phyloP scores from a whole-genome alignment of 495 filamentous ascomycete species.

The Talaromyces liani region DNA sequence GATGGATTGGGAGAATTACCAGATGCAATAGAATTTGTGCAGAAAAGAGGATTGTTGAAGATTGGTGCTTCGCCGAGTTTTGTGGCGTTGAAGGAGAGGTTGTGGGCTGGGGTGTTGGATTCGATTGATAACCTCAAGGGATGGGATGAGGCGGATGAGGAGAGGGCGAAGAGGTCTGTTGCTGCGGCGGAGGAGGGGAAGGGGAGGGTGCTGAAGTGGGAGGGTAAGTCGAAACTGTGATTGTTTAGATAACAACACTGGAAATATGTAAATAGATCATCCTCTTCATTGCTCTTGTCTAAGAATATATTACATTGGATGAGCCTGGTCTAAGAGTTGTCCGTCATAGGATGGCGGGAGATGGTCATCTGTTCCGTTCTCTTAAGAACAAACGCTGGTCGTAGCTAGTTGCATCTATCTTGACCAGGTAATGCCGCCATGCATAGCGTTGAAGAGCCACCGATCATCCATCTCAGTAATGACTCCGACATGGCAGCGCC shows the following conservation, averaged over 20 bases:
- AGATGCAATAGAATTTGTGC: conserved; percentile 48
- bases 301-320: not conserved
- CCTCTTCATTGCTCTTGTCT: not conserved
- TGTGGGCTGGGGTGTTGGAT: conserved; percentile 56
- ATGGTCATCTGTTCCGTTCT: not conserved
- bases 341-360: not conserved
- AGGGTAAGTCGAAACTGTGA: conserved; percentile 43
- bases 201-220: conserved; percentile 27
- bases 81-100: conserved; percentile 61
- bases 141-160: conserved; percentile 16
- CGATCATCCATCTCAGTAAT: not conserved
- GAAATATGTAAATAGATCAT: not conserved
- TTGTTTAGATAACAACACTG: not conserved
- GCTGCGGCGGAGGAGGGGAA: conserved; percentile 17
- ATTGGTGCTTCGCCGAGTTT: conserved; percentile 59
- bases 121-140: conserved; percentile 39
- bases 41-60: conserved; percentile 44
- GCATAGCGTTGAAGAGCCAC: not conserved
- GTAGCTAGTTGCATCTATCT: not conserved
- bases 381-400: not conserved
- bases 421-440: not conserved
- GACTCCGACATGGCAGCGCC: not conserved
- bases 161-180: conserved; percentile 35
- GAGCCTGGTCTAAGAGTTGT: not conserved
- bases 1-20: conserved; percentile 60